Evolutionary conservation across 805 yeast genomes (phyloP).

Genomic region (Maudiozyma barnettii): DNA sequence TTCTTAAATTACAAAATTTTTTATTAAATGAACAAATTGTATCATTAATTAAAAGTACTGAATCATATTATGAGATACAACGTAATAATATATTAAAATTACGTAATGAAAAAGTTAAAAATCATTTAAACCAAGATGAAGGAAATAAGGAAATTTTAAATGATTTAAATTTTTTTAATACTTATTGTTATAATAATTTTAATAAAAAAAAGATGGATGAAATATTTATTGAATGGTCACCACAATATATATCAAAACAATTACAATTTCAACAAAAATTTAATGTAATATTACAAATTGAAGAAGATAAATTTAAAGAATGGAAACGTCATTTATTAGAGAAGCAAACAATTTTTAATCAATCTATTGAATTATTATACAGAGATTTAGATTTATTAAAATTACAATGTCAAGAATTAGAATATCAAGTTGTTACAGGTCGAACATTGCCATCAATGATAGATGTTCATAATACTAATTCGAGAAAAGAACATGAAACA

Average conservation of each 20-base stretch:
- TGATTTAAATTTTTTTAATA: conserved; percentile 14
- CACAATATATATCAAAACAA: conserved; percentile 39
- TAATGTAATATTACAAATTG: conserved; percentile 35
- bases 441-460: conserved; percentile 26
- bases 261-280: conserved; percentile 35
- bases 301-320: conserved; percentile 49
- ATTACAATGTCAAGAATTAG: conserved; percentile 21
- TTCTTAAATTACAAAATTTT: conserved; percentile 50
- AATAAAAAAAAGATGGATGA: conserved; percentile 32
- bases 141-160: too few species aligned
- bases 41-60: conserved; percentile 70
- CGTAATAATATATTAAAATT: conserved; percentile 45
- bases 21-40: conserved; percentile 64
- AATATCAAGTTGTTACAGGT: conserved; percentile 8
- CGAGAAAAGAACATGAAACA: neutral
- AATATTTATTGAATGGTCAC: conserved; percentile 35
- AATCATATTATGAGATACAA: conserved; percentile 48
- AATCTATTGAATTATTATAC: conserved; percentile 41
- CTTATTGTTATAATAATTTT: conserved; percentile 31
- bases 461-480: conserved; percentile 9
- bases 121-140: too few species aligned
- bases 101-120: conserved; percentile 32
- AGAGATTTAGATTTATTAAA: conserved; percentile 32
- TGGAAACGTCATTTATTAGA: conserved; percentile 50
- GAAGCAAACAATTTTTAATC: conserved; percentile 47